Evolutionary conservation across 345 rosid genomes (phyloP), one percentile per base, ranked within the genome.

Genomic region (Melastoma malabathricum): DNA sequence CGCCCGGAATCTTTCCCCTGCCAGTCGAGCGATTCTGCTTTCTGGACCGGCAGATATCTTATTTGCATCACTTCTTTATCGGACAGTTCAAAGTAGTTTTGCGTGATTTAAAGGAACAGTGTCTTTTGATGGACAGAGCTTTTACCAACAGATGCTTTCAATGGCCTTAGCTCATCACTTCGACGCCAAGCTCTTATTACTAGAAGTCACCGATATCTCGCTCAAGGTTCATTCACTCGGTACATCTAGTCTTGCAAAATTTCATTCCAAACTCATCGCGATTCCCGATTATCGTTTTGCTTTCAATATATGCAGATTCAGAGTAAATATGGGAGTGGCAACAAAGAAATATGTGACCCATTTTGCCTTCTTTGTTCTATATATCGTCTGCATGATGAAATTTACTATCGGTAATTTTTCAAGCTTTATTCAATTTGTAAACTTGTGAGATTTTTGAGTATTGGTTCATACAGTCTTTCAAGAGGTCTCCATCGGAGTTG

Each of bases 131-230:
- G 44, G 18, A 63, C 62, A 86, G 98, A 87, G 65, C 96, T 82
- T n/a, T 68, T 92, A 92, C 66, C 98, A 80, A 63, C 98, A 92
- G 81, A 84, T 84, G 93, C 88, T 92, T 58, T 95, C 97, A 44
- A 87, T 77, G 73, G 98, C 98, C 56, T 58, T 92, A 51, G 88
- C 98, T 6, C 98, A 87, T 74, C 87, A 62, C 79, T 92, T 92
- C 3, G 95, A 84, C 43, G 80, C 97, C 51, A 87, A 92, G 73
- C 68, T 92, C 74, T 80, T 92, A 62, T 74, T 92, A 61, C 63
- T 92, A 60, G 98, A 87, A 66, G 78, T 76, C 9, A 77, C 81
- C 3, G 97, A 84, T 45, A 87, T 92, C 66, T 89, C 97, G 25
- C 70, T 87, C 5, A 92, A 81, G 89, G 98, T 77, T 10, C 22